These are phyloP conservation scores for Ceratocystis diversiconidia DNA, from an alignment of 2,329 filamentous ascomycete species.

Conservation along the genomic window DNA sequence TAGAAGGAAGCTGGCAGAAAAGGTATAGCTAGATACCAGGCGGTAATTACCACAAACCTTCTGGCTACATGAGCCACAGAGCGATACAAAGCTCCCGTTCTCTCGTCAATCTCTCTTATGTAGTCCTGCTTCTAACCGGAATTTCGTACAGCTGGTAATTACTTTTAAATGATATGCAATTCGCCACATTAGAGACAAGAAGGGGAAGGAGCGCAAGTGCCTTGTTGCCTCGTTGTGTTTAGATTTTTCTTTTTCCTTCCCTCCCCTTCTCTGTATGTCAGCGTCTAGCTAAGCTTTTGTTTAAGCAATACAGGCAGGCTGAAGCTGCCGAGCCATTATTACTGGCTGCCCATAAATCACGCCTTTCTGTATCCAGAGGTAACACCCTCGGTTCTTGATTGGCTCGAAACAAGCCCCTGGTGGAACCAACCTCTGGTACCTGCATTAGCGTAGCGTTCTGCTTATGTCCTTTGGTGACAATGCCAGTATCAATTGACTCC, in stretches of 20 bases:
- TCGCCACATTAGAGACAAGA: not conserved
- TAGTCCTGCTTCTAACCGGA: not conserved
- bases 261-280: not conserved
- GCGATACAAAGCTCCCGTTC: not conserved
- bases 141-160: not conserved
- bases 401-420: not conserved
- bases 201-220: not conserved
- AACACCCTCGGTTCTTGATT: not conserved
- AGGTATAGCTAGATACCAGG: no score
- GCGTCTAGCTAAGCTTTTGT: not conserved
- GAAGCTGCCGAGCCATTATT: not conserved
- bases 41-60: no score
- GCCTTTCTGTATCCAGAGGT: not conserved
- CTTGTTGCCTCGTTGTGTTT: not conserved
- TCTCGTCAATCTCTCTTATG: not conserved
- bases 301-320: not conserved
- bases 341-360: not conserved
- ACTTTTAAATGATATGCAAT: not conserved
- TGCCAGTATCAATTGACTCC: not conserved
- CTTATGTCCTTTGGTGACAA: not conserved
- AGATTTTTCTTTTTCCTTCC: not conserved
- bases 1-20: no score
- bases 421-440: conserved; percentile 11
- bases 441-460: conserved; percentile 12
- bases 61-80: no score